Base-by-base conservation (phyloP, 768 basidiomycete species). In the Leucosporidium yakuticum region DNA sequence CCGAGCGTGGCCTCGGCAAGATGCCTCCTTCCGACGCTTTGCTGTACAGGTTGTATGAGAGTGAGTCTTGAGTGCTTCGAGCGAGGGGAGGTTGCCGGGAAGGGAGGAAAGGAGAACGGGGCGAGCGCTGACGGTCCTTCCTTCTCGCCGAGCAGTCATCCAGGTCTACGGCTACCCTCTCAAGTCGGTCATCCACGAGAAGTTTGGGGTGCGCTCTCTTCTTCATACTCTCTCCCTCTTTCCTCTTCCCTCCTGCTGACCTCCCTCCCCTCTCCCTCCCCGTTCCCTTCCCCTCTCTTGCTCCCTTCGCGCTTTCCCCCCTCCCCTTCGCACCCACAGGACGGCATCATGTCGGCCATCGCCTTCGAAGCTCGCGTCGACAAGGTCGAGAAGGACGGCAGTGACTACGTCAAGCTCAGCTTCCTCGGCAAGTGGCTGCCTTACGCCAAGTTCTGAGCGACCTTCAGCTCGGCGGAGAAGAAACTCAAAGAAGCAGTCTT, bases 41-140 rank as follows among this genome's bases (percentile, higher is more conserved):
- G 27, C 81, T 91, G 70, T 91, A 91, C 78, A 85, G 90, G 39
- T 79, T 92, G 66, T 91, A 86, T 74, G 90, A 91, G 84, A 64
- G 55, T 67, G 20, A 47, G 65, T 36, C 12, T 59, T 27, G 36
- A 12, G 21, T 7, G 3, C 4, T 58, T 34, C 4, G 20, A 5
- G 20, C 5, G 19, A 21, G 21, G 21, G 20, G 27, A n/a, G n/a
- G n/a, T 15, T 44, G 39, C 2, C 21, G 31, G 56, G 27, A 48
- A 7, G 4, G 19, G 4, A 23, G 49, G 1, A 9, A 2, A 17
- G 12, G 20, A 14, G 17, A 12, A 8, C 29, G 34, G 31, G 11
- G 8, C 11, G 8, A 25, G 31, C 17, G 47, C 27, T n/a, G 14
- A 12, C 29, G 12, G 20, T 9, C 2, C 34, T 29, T 11, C 0